Percentiles rank a stretch among this genome's conserved stretches.
phyloP scores from a whole-genome alignment of 306 rosid species.

The Gillenia trifoliata region DNA sequence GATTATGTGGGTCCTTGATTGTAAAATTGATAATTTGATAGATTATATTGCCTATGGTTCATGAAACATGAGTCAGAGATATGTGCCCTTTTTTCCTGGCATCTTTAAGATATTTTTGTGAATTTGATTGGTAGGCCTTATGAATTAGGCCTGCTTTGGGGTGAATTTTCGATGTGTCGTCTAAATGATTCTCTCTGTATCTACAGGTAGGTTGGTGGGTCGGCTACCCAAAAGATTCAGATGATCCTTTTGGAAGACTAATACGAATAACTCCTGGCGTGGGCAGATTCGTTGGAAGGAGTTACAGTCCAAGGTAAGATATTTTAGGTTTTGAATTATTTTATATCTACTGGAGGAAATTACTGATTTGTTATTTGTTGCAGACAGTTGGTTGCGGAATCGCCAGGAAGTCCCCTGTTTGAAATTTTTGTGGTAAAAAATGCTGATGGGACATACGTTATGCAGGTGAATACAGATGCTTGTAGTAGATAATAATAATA shows the following conservation, averaged over 20 bases:
- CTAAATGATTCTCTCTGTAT: constrained; percentile 22
- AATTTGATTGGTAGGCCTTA: neutral
- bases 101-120: neutral
- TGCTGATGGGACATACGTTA: constrained; percentile 61
- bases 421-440: constrained; percentile 89
- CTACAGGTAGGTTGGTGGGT: constrained; percentile 99
- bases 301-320: constrained; percentile 81
- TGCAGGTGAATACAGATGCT: constrained; percentile 58
- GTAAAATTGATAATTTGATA: neutral
- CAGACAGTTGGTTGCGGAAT: constrained; percentile 83
- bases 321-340: constrained; percentile 19
- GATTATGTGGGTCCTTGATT: neutral
- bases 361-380: constrained; percentile 31
- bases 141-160: neutral
- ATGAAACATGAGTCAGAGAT: neutral
- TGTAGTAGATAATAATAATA: constrained; percentile 6
- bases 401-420: constrained; percentile 81
- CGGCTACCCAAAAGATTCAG: constrained; percentile 81
- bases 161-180: constrained; percentile 17
- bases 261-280: constrained; percentile 79
- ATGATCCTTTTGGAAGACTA: constrained; percentile 87
- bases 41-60: neutral
- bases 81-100: neutral
- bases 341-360: neutral
- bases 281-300: constrained; percentile 80